phyloP scores from a whole-genome alignment of 1,284 basidiomycete species.

The Paramarasmius palmivorus region DNA sequence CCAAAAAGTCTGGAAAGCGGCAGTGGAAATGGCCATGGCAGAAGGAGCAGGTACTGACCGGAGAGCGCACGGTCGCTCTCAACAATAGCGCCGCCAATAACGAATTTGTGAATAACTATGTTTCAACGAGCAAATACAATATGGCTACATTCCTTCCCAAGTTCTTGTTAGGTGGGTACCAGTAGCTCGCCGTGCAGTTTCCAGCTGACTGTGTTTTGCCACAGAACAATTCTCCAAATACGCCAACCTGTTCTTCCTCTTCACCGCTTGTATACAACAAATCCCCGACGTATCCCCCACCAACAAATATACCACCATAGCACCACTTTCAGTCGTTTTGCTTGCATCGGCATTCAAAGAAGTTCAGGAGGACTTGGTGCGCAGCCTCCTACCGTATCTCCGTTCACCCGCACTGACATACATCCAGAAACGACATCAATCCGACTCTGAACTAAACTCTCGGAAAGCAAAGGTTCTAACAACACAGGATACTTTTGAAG shows the following conservation, averaged over 20 bases:
- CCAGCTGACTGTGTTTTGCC: background rate
- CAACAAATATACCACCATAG: slow-evolving; percentile 94
- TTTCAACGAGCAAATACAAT: slow-evolving; percentile 97
- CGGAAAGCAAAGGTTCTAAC: slow-evolving; percentile 80
- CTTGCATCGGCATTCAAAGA: slow-evolving; percentile 98
- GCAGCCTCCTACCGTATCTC: slow-evolving; percentile 12
- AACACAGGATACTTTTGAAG: slow-evolving; percentile 65
- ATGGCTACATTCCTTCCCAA: slow-evolving; percentile 88
- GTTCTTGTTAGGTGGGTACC: slow-evolving; percentile 80
- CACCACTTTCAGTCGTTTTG: slow-evolving; percentile 86
- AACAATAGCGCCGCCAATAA: slow-evolving; percentile 75
- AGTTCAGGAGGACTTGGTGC: slow-evolving; percentile 87
- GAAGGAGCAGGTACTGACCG: slow-evolving; percentile 57
- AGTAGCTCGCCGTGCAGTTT: slow-evolving; percentile 10
- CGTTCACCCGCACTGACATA: slow-evolving; percentile 7
- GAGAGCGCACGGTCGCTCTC: slow-evolving; percentile 74
- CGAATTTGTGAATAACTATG: slow-evolving; percentile 81
- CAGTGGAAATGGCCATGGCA: slow-evolving; percentile 81
- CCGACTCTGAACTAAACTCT: slow-evolving; percentile 91
- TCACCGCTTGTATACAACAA: slow-evolving; percentile 98
- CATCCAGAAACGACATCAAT: slow-evolving; percentile 90
- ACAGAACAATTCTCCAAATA: slow-evolving; percentile 99
- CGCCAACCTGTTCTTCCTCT: slow-evolving; percentile 98
- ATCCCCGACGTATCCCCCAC: slow-evolving; percentile 98
- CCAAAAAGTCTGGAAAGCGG: slow-evolving; percentile 29